Evolutionary conservation across 805 yeast genomes (phyloP).

Genomic region (Maudiozyma barnettii): DNA sequence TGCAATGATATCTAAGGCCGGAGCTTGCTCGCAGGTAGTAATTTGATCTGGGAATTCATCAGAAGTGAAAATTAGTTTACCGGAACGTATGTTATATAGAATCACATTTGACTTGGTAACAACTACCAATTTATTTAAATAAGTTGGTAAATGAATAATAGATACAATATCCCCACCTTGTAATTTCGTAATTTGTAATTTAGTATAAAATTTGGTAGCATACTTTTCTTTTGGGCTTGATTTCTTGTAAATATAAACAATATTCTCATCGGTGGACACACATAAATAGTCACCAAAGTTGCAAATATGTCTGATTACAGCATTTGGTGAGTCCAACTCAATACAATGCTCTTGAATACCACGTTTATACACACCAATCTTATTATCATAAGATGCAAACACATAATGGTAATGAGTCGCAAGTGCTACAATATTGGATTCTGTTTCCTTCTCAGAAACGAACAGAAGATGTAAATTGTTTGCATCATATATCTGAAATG

Average conservation of each 20-base stretch:
- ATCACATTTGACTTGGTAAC: slow-evolving; percentile 59
- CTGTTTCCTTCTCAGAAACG: slow-evolving; percentile 73
- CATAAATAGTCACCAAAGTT: slow-evolving; percentile 75
- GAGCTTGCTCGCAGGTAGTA: slow-evolving; percentile 70
- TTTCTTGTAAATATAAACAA: slow-evolving; percentile 47
- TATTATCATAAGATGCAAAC: slow-evolving; percentile 63
- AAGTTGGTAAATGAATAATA: slow-evolving; percentile 74
- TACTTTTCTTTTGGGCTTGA: slow-evolving; percentile 29
- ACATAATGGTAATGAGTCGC: slow-evolving; percentile 79
- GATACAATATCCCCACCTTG: slow-evolving; percentile 56
- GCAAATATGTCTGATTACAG: slow-evolving; percentile 39
- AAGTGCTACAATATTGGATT: slow-evolving; percentile 56
- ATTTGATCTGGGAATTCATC: slow-evolving; percentile 47
- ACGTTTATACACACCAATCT: slow-evolving; percentile 71
- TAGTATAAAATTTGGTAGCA: slow-evolving; percentile 58
- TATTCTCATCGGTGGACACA: slow-evolving; percentile 39
- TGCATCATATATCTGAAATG: slow-evolving; percentile 91
- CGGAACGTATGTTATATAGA: slow-evolving; percentile 68
- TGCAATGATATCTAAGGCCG: slow-evolving; percentile 77
- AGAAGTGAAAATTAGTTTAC: slow-evolving; percentile 55
- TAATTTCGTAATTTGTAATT: slow-evolving; percentile 45
- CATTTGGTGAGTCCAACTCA: slow-evolving; percentile 29
- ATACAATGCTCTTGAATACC: slow-evolving; percentile 47
- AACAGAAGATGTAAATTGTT: slow-evolving; percentile 75
- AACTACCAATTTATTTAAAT: slow-evolving; percentile 77